Base-by-base conservation (phyloP, 2,329 filamentous ascomycete genomes). In the Cytospora schulzeri region DNA sequence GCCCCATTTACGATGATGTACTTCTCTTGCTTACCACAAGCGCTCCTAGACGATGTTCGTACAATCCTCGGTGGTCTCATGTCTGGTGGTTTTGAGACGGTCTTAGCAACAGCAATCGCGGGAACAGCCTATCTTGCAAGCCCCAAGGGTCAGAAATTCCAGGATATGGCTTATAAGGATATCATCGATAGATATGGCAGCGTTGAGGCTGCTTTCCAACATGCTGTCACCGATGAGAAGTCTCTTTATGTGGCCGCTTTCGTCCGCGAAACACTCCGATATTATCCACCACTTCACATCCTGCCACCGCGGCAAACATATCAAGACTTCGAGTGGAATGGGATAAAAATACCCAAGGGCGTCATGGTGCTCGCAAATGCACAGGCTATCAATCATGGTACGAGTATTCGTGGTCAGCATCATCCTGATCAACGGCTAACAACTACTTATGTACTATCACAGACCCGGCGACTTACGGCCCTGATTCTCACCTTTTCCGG, bases 41-140 rank as follows among this genome's bases (percentile, higher is more conserved):
- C 15, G 19, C 22, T 1, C n/a, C 2, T 19, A 70, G 69, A 60
- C 31, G 69, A 70, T 35, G 59, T 70, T 19, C 62, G 63, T 33
- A 70, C 69, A 28, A 70, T 70, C 17, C 63, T 70, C 12, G 67
- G 69, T 38, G 69, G 67, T 22, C 64, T 70, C 26, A 70, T 70
- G 68, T 70, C 69, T 14, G 69, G 69, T 29, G 69, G 69, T 1
- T 70, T 70, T 54, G 69, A 70, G 56, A 70, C 69, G 17, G 41
- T 67, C 60, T 14, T 70, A 29, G 61, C 68, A 17, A 70, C 69
- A 15, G 68, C 69, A 6, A 70, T 70, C 54, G 67, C 67, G 24
- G 67, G 65, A 15, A 67, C 68, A n/a, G 67, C 67, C 29, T 67
- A 67, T 31, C 51, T 70, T n/a, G 61, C 68, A 15, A 63, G 62